phyloP scores from a whole-genome alignment of 345 rosid species.

The Eutrema yunnanense region DNA sequence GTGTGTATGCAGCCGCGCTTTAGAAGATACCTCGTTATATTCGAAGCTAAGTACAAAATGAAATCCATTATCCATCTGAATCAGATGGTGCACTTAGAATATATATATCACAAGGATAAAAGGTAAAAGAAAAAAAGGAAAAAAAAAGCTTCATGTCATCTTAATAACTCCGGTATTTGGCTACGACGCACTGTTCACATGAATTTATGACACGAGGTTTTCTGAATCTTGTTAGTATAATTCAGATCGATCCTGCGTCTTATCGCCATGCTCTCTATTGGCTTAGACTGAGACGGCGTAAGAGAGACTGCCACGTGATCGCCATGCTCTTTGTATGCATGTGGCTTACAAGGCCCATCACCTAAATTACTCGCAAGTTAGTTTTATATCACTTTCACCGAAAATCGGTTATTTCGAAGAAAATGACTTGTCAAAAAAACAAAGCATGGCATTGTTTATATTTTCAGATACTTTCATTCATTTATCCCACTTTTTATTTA shows the following conservation, averaged over 20 bases:
- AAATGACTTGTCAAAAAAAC: slow-evolving; percentile 1
- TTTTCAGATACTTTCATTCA: background rate
- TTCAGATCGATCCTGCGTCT: slow-evolving; percentile 5
- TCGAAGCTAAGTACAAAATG: too few species aligned
- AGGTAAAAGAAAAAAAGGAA: background rate
- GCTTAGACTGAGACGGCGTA: slow-evolving; percentile 9
- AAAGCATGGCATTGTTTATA: background rate
- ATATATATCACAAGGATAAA: too few species aligned
- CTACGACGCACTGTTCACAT: slow-evolving; percentile 15
- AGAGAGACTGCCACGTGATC: slow-evolving; percentile 28
- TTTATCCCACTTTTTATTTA: background rate
- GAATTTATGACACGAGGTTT: slow-evolving; percentile 5
- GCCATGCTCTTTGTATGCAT: slow-evolving; percentile 15
- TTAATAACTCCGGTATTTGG: background rate
- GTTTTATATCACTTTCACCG: slow-evolving; percentile 17
- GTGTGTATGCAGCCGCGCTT: too few species aligned
- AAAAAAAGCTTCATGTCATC: background rate
- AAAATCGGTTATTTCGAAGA: slow-evolving; percentile 6
- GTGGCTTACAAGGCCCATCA: slow-evolving; percentile 14
- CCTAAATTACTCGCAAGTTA: slow-evolving; percentile 10
- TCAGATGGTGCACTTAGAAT: too few species aligned
- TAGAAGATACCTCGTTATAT: too few species aligned
- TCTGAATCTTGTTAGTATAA: background rate
- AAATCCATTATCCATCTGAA: too few species aligned
- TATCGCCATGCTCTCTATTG: slow-evolving; percentile 19